Percentiles rank a stretch among this genome's conserved stretches.
Evolutionary conservation across 116 monocot species (phyloP).

Genomic region (Dioscorea cayenensis): DNA sequence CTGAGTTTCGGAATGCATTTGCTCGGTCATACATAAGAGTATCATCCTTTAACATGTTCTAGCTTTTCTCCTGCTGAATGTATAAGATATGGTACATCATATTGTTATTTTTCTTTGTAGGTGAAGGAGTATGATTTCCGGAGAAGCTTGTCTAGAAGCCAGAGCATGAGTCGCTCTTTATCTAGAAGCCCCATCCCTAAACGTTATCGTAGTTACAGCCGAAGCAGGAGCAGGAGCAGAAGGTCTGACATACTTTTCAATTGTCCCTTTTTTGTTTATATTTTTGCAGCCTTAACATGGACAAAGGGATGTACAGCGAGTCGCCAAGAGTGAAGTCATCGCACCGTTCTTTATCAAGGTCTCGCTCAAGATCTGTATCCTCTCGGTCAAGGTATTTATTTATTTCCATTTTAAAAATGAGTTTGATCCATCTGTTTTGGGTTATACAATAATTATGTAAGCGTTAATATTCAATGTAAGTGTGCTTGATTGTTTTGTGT

Average conservation of each 20-base stretch:
- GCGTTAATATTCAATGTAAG: background rate
- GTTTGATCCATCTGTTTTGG: background rate
- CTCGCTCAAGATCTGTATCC: slow-evolving; percentile 64
- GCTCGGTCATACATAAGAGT: slow-evolving; percentile 78
- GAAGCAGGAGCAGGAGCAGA: slow-evolving; percentile 33
- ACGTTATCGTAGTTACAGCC: slow-evolving; percentile 35
- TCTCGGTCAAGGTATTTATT: slow-evolving; percentile 52
- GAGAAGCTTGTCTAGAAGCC: slow-evolving; percentile 45
- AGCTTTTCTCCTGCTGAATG: background rate
- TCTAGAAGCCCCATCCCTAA: slow-evolving; percentile 49
- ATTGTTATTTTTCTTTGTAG: slow-evolving; percentile 11
- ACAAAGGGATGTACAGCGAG: slow-evolving; percentile 40
- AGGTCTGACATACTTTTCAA: slow-evolving; percentile 35
- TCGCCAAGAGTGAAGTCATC: slow-evolving; percentile 53
- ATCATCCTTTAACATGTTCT: background rate
- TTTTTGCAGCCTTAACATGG: background rate
- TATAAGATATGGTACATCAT: background rate
- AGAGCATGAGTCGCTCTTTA: slow-evolving; percentile 42
- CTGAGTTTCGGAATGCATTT: slow-evolving; percentile 96
- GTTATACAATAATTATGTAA: background rate
- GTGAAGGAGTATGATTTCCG: slow-evolving; percentile 61
- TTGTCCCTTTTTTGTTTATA: background rate
- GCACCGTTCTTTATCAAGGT: slow-evolving; percentile 43
- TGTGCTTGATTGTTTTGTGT: background rate
- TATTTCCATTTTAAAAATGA: background rate